These are phyloP conservation scores for Boletus holoroseus DNA, from an alignment of 1,284 basidiomycete species.

Conservation along the genomic window DNA sequence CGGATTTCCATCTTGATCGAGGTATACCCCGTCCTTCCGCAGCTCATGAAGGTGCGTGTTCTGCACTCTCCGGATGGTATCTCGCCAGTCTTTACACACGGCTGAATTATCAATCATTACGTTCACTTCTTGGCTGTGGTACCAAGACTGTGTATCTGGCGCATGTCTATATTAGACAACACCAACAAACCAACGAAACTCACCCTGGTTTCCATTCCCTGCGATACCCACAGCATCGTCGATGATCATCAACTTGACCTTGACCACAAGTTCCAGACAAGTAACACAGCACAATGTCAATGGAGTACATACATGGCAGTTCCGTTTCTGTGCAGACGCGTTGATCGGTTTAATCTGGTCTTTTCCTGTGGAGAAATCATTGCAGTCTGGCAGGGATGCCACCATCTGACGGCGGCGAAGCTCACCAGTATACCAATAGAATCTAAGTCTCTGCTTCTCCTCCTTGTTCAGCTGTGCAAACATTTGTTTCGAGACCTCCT, in stretches of 20 bases:
- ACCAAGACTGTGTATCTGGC: slow-evolving; percentile 68
- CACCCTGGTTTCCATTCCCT: slow-evolving; percentile 61
- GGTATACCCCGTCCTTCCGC: slow-evolving; percentile 66
- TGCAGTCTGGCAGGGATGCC: slow-evolving; percentile 7
- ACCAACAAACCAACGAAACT: neutral
- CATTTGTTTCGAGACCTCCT: slow-evolving; percentile 65
- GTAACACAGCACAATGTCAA: neutral
- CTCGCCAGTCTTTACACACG: slow-evolving; percentile 61
- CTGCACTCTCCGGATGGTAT: slow-evolving; percentile 61
- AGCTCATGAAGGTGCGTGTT: slow-evolving; percentile 60
- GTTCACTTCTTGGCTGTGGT: slow-evolving; percentile 76
- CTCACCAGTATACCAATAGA: slow-evolving; percentile 59
- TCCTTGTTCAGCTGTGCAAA: slow-evolving; percentile 51
- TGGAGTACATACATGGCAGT: slow-evolving; percentile 51
- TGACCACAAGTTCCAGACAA: slow-evolving; percentile 6
- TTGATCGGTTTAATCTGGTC: slow-evolving; percentile 71
- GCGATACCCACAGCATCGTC: slow-evolving; percentile 68
- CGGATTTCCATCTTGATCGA: slow-evolving; percentile 49
- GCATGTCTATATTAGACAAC: neutral
- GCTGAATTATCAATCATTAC: slow-evolving; percentile 64
- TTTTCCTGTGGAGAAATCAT: slow-evolving; percentile 44
- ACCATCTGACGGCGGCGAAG: neutral
- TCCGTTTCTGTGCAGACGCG: slow-evolving; percentile 68
- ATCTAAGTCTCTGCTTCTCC: slow-evolving; percentile 53
- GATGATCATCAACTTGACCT: slow-evolving; percentile 69